These are phyloP conservation scores for Pythium vanterpoolii DNA, from an alignment of 352 stramenopile species.

Conservation along the genomic window DNA sequence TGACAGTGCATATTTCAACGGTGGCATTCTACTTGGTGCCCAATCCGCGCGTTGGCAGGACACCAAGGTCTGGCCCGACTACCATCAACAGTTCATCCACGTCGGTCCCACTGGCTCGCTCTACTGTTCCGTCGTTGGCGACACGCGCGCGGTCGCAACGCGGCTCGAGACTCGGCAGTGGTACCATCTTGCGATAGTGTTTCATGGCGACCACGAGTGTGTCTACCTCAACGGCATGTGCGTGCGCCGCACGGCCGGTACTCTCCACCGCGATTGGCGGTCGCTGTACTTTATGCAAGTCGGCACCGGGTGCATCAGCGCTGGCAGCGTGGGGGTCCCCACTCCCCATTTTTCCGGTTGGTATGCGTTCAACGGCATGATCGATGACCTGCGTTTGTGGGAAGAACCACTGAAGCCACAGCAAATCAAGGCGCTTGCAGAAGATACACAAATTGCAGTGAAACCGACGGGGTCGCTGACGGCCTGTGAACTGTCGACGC, in stretches of 20 bases:
- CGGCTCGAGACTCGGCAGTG: slow-evolving; percentile 30
- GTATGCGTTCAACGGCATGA: slow-evolving; percentile 32
- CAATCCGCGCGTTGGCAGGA: slow-evolving; percentile 20
- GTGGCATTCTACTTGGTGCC: slow-evolving; percentile 21
- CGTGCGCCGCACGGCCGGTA: slow-evolving; percentile 24
- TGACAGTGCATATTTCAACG: neutral
- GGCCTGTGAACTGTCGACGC: neutral
- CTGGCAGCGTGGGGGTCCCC: slow-evolving; percentile 1
- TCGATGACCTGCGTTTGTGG: slow-evolving; percentile 35
- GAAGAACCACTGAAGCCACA: slow-evolving; percentile 9
- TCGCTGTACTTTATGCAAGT: slow-evolving; percentile 20
- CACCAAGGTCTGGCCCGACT: slow-evolving; percentile 10
- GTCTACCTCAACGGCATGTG: slow-evolving; percentile 60
- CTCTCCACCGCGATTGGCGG: slow-evolving; percentile 26
- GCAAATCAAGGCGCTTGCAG: slow-evolving; percentile 11
- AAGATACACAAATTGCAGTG: neutral
- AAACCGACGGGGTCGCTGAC: neutral
- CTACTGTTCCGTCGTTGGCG: slow-evolving; percentile 40
- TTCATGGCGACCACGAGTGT: slow-evolving; percentile 26
- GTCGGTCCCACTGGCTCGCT: slow-evolving; percentile 33
- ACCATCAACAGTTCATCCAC: slow-evolving; percentile 22
- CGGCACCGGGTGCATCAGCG: slow-evolving; percentile 21
- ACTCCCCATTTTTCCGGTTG: slow-evolving; percentile 7
- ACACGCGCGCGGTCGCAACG: slow-evolving; percentile 7
- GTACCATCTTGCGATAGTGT: slow-evolving; percentile 68